Evolutionary conservation across 1,139 yeast species (phyloP).

Genomic region (Saccharomyces hybrid): DNA sequence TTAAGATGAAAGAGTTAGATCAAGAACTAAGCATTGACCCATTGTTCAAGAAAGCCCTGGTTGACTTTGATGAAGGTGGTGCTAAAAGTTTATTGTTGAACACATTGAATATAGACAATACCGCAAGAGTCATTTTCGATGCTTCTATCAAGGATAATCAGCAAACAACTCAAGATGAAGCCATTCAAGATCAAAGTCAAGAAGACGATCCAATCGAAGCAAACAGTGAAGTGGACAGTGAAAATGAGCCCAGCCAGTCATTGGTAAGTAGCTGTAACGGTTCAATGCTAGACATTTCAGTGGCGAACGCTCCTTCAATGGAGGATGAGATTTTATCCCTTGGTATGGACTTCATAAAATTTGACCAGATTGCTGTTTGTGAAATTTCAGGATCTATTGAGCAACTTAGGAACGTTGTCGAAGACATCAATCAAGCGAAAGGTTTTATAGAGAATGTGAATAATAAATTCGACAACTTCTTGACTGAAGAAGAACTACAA

Average conservation of each 20-base stretch:
- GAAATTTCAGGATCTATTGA: conserved; percentile 58
- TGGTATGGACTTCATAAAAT: conserved; percentile 29
- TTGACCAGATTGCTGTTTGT: conserved; percentile 35
- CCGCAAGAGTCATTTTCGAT: conserved; percentile 36
- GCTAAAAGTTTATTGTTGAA: conserved; percentile 76
- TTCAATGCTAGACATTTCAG: background rate
- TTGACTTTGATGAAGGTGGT: conserved; percentile 95
- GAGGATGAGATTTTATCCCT: conserved; percentile 29
- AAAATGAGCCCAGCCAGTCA: background rate
- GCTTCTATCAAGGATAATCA: conserved; percentile 29
- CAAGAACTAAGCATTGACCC: conserved; percentile 81
- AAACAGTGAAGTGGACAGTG: background rate
- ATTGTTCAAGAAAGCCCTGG: conserved; percentile 75
- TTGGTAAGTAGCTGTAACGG: background rate
- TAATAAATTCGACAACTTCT: conserved; percentile 26
- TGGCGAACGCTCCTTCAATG: conserved; percentile 2
- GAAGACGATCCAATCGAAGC: conserved; percentile 1
- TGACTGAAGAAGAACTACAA: conserved; percentile 29
- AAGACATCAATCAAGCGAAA: conserved; percentile 52
- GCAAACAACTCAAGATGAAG: too few species aligned
- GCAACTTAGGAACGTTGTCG: conserved; percentile 49
- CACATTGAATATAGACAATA: conserved; percentile 40
- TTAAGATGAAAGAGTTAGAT: conserved; percentile 64
- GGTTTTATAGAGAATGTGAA: conserved; percentile 44
- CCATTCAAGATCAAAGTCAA: conserved; percentile 5